These are phyloP conservation scores for Papiliotrema nemorosa DNA, from an alignment of 1,284 basidiomycete species.

Conservation along the genomic window DNA sequence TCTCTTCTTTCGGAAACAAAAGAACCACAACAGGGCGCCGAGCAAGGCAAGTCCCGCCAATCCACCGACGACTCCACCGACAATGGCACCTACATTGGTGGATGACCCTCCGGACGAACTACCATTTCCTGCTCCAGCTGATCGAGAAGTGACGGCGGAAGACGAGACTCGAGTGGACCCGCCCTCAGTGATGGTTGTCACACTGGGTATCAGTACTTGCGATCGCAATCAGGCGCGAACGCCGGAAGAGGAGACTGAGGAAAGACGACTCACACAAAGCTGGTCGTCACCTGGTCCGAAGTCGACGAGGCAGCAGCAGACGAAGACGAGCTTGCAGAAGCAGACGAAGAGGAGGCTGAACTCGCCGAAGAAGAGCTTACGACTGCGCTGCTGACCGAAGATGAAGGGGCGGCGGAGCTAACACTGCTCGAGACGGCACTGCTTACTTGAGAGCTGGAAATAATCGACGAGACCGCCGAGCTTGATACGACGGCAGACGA, in stretches of 20 bases:
- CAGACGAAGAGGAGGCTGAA: conserved; percentile 6
- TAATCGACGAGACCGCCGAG: neutral
- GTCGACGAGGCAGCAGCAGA: conserved; percentile 7
- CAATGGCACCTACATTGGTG: conserved; percentile 46
- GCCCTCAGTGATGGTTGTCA: conserved; percentile 2
- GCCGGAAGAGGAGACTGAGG: neutral
- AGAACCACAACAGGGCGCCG: conserved; percentile 36
- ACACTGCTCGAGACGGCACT: neutral
- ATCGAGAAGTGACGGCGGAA: conserved; percentile 3
- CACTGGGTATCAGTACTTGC: neutral
- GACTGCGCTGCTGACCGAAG: conserved; percentile 1
- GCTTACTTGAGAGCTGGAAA: neutral
- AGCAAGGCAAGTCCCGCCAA: conserved; percentile 36
- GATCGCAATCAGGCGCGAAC: neutral
- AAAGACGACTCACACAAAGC: too few relatives aligned
- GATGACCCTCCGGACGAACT: neutral
- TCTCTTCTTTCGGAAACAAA: conserved; percentile 33
- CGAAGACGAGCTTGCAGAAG: neutral
- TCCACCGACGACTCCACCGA: conserved; percentile 50
- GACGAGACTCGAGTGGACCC: neutral
- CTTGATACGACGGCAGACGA: neutral
- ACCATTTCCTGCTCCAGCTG: neutral
- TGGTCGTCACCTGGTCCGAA: conserved; percentile 11
- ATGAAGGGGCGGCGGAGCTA: neutral
- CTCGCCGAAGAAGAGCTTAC: conserved; percentile 1